Conservation (phyloP, 257 asterid species). For the Forsythia suspensa region DNA sequence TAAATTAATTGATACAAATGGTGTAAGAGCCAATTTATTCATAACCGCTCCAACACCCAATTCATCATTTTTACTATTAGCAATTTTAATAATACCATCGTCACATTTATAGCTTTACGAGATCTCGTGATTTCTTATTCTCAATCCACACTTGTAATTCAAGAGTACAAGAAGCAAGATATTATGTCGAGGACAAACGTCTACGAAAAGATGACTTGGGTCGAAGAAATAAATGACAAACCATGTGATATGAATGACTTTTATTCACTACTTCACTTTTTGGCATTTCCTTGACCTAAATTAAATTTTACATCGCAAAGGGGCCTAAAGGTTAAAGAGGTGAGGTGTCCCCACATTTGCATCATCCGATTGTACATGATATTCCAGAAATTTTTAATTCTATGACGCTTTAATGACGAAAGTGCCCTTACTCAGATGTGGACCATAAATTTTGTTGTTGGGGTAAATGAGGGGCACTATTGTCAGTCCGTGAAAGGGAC, state of each 20-base stretch:
- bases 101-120: not conserved
- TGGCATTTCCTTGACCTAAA: not conserved
- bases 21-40: too few relatives aligned
- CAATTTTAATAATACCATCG: not conserved
- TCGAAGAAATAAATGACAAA: not conserved
- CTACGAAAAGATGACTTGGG: not conserved
- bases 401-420: conserved; percentile 28
- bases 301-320: not conserved
- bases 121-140: not conserved
- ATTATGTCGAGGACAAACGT: not conserved
- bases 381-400: conserved; percentile 11
- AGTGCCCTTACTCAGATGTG: conserved; percentile 18
- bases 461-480: conserved; percentile 37
- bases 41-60: too few relatives aligned
- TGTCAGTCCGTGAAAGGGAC: conserved; percentile 49
- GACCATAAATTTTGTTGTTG: conserved; percentile 8
- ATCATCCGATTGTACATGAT: conserved; percentile 1
- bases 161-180: not conserved
- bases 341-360: conserved; percentile 26
- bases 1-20: too few relatives aligned
- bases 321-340: not conserved
- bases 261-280: not conserved
- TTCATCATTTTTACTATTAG: too few relatives aligned
- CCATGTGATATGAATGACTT: not conserved
- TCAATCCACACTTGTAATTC: not conserved